Base-by-base conservation (phyloP, 345 rosid genomes). In the Acer saccharum region DNA sequence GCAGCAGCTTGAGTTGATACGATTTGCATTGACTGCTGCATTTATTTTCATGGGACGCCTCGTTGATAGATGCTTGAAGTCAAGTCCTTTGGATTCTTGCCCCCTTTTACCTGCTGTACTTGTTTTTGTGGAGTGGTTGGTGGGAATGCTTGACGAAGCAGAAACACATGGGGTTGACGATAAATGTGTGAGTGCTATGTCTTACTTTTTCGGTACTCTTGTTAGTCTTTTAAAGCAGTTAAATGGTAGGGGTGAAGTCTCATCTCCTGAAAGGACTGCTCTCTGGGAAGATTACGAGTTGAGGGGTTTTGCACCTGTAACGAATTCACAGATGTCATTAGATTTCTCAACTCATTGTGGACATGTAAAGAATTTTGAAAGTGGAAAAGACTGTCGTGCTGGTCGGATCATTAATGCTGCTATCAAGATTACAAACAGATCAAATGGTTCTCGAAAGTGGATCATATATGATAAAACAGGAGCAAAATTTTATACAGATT, bases 281-380 rank as follows among this genome's bases (percentile, higher is more conserved):
- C 87, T 93, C 11, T 95, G 99, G 98, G 99, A 93, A 85, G 98
- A 95, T 84, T 88, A 89, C 27, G 97, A 95, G 79, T 83, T 95
- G 78, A 87, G 91, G 77, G 95, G 95, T 52, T 90, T 91, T 86
- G 84, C 88, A 66, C 92, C 98, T 58, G 68, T 90, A 75, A 90
- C 87, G 73, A 79, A 60, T 73, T 48, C 75, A 7, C 96, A 91
- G 46, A 77, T 4, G 4, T 76, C 72, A 23, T 70, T 88, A 66
- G 93, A 93, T 83, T 95, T 91, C 87, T 84, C 95, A 68, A 81
- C 79, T 86, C 72, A 83, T 8, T 60, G 76, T 75, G 89, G 76
- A 67, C 74, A 82, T 41, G 72, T 72, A 16, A 87, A 84, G 43
- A 78, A 83, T 80, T 90, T 41, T 55, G 84, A 85, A 74, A 79